Evolutionary conservation across 441 rosid genomes (phyloP), one percentile per base, ranked within the genome.

Genomic region (Codiaeum variegatum): DNA sequence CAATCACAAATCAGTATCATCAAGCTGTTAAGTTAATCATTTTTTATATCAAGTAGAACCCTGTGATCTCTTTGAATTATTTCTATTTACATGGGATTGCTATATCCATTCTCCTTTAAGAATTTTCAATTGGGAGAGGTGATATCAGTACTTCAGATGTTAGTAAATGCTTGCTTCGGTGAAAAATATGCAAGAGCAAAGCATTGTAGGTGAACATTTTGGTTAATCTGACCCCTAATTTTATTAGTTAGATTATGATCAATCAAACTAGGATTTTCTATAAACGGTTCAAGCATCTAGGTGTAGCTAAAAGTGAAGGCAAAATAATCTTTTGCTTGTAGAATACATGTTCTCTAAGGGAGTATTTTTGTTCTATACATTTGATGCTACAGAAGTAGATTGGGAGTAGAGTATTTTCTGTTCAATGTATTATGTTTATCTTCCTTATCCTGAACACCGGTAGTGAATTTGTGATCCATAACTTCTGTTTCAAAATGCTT

Each of bases 401-500:
- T 51, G 18, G 58, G 29, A 10, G 26, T 5, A 28, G 36, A 46
- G 46, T 31, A 42, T 59, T 34, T 28, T 54, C 28, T 38, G 24
- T 15, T 24, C 23, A 3, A 26, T 55, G 24, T 15, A 38, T 5
- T 40, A 23, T 38, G 69, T 66, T 49, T 29, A 15, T 26, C 34
- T 72, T 38, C 46, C 15, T 26, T 24, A 21, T 38, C 59, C 21
- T 26, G 36, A 21, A 60, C 40, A 60, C 13, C 6, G 60, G 24
- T 34, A 15, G 9, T 47, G 28, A 18, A 36, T 36, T 21, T 32
- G 3, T 51, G 71, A 46, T 51, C 26, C 23, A 46, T 19, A 29
- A 47, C 49, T n/a, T 32, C 26, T 42, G 19, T 70, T 73, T 28
- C 72, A 72, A 71, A 60, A 64, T 73, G 51, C 52, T 46, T 9